These are phyloP conservation scores for Russula emetica DNA, from an alignment of 768 basidiomycete genomes.

Conservation along the genomic window DNA sequence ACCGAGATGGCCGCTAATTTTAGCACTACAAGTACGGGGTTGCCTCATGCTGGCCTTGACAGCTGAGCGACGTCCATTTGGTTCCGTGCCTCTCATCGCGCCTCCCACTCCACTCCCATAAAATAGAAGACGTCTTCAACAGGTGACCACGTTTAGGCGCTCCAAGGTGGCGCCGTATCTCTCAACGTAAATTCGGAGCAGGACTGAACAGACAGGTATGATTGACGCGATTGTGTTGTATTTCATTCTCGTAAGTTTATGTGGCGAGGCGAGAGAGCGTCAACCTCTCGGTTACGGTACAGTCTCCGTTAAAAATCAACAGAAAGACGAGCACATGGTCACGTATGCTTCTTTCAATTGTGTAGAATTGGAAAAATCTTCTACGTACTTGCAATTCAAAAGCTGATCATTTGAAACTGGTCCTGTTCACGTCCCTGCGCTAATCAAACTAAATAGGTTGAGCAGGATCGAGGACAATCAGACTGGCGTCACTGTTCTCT, in stretches of 20 bases:
- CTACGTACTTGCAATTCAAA: neutral
- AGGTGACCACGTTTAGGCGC: constrained; percentile 4
- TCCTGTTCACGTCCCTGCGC: neutral
- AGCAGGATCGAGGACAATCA: neutral
- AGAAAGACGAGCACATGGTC: neutral
- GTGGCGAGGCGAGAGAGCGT: neutral
- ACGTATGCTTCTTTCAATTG: no score
- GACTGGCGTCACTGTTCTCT: neutral
- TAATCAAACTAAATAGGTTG: neutral
- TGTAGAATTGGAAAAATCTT: no score
- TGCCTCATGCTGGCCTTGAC: constrained; percentile 11
- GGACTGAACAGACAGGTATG: neutral
- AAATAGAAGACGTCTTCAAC: neutral
- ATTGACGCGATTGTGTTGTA: neutral
- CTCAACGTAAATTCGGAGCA: neutral
- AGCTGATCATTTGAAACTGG: neutral
- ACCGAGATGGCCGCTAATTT: neutral
- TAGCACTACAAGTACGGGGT: neutral
- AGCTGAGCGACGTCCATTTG: constrained; percentile 11
- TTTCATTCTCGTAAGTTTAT: no score
- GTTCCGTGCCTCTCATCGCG: neutral
- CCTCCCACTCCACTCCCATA: neutral
- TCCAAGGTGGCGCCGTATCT: neutral
- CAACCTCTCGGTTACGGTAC: neutral
- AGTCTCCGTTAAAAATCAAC: neutral